Conservation (phyloP, 768 basidiomycete genomes). For the Rhodotorula taiwanensis region DNA sequence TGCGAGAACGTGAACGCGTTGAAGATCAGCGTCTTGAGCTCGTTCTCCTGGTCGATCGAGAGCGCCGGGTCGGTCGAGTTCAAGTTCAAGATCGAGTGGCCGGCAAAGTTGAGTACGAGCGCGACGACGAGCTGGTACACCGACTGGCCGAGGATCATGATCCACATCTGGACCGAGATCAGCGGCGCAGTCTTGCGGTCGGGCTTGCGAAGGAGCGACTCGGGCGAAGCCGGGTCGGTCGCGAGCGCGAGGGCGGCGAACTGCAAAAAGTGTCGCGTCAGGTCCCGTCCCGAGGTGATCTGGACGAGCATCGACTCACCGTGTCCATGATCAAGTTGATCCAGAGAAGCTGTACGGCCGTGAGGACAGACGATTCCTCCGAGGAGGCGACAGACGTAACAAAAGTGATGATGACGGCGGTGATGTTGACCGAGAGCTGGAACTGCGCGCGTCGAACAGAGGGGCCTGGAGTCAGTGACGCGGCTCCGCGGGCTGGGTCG, state of each 20-base stretch:
- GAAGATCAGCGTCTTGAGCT: conserved; percentile 69
- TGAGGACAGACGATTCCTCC: conserved; percentile 73
- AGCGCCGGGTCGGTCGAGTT: conserved; percentile 35
- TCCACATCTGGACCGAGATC: conserved; percentile 91
- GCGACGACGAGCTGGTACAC: conserved; percentile 74
- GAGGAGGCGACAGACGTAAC: conserved; percentile 75
- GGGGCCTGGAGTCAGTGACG: too few species aligned
- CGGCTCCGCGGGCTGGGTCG: too few species aligned
- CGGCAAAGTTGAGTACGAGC: conserved; percentile 82
- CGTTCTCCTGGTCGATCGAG: conserved; percentile 41
- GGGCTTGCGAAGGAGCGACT: conserved; percentile 75
- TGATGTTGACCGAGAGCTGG: conserved; percentile 73
- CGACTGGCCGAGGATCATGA: conserved; percentile 81
- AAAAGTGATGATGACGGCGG: conserved; percentile 89
- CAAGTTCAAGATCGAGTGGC: conserved; percentile 58
- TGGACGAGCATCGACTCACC: neutral
- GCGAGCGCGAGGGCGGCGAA: conserved; percentile 96
- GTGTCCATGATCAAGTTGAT: conserved; percentile 73
- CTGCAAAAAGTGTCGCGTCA: conserved; percentile 54
- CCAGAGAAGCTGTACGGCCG: conserved; percentile 95
- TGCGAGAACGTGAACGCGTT: conserved; percentile 98
- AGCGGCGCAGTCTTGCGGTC: conserved; percentile 82
- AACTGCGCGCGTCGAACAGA: conserved; percentile 21
- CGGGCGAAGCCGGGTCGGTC: conserved; percentile 83
- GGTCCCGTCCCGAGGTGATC: neutral